These are phyloP conservation scores for Amanita inopinata DNA, from an alignment of 768 basidiomycete species.

Conservation along the genomic window DNA sequence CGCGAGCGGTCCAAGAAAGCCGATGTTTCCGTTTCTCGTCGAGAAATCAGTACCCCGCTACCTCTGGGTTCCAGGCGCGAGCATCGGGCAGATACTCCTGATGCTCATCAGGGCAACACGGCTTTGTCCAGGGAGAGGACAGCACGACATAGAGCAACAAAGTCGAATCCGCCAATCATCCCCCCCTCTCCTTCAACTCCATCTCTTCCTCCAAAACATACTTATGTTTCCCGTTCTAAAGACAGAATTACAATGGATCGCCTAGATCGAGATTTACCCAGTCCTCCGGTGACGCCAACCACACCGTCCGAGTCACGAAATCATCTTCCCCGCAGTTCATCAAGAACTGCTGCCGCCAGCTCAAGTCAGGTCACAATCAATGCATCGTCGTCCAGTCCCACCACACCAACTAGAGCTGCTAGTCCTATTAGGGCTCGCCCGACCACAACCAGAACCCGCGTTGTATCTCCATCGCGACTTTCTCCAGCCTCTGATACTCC, in stretches of 20 bases:
- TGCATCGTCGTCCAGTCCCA: slow-evolving; percentile 29
- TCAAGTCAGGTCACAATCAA: slow-evolving; percentile 30
- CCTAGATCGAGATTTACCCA: slow-evolving; percentile 25
- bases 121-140: slow-evolving; percentile 10
- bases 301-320: slow-evolving; percentile 29
- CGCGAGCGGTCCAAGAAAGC: slow-evolving; percentile 34
- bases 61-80: slow-evolving; percentile 12
- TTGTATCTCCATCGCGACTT: slow-evolving; percentile 4
- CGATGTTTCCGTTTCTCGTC: slow-evolving; percentile 23
- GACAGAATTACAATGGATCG: slow-evolving; percentile 29
- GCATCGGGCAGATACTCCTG: not conserved
- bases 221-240: slow-evolving; percentile 18
- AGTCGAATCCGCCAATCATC: slow-evolving; percentile 22
- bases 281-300: slow-evolving; percentile 39
- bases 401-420: slow-evolving; percentile 21
- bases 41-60: slow-evolving; percentile 12
- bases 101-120: not conserved
- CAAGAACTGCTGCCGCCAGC: slow-evolving; percentile 25
- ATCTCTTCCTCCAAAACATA: slow-evolving; percentile 16
- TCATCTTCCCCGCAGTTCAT: slow-evolving; percentile 23
- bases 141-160: slow-evolving; percentile 19
- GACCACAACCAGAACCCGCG: slow-evolving; percentile 2
- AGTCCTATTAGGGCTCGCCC: slow-evolving; percentile 23
- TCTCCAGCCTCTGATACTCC: slow-evolving; percentile 8
- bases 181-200: slow-evolving; percentile 14